These are phyloP conservation scores for Aegilops tauschii DNA, from an alignment of 176 grass and related monocot species.

Conservation along the genomic window DNA sequence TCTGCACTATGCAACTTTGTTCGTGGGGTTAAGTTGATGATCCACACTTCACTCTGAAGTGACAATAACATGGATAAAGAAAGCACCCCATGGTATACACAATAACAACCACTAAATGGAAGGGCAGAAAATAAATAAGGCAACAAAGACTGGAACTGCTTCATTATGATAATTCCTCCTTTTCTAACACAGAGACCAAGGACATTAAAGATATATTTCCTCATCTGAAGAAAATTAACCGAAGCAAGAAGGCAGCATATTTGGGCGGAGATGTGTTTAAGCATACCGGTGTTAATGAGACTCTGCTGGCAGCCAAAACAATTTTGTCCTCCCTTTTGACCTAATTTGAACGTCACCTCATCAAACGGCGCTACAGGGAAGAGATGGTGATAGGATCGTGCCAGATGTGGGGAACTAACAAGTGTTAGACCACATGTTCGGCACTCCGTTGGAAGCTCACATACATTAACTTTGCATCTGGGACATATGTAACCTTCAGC, in stretches of 20 bases:
- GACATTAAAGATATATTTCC: constrained; percentile 10
- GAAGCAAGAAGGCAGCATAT: neutral
- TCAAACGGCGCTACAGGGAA: constrained; percentile 88
- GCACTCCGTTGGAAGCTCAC: constrained; percentile 91
- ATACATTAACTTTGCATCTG: constrained; percentile 95
- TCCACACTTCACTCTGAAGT: neutral
- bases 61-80: neutral
- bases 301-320: constrained; percentile 89
- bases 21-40: neutral
- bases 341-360: constrained; percentile 71
- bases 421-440: constrained; percentile 86
- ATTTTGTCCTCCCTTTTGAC: constrained; percentile 70
- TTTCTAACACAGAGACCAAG: neutral
- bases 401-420: constrained; percentile 92
- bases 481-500: constrained; percentile 93
- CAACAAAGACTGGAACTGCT: neutral
- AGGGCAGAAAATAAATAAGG: neutral
- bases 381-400: constrained; percentile 96
- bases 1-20: neutral
- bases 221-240: neutral
- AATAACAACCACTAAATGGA: neutral
- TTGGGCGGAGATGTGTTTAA: neutral
- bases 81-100: neutral
- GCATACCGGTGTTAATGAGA: constrained; percentile 67
- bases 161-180: neutral